Conservation (phyloP, 2,329 filamentous ascomycete genomes). For the Exophiala mesophila region DNA sequence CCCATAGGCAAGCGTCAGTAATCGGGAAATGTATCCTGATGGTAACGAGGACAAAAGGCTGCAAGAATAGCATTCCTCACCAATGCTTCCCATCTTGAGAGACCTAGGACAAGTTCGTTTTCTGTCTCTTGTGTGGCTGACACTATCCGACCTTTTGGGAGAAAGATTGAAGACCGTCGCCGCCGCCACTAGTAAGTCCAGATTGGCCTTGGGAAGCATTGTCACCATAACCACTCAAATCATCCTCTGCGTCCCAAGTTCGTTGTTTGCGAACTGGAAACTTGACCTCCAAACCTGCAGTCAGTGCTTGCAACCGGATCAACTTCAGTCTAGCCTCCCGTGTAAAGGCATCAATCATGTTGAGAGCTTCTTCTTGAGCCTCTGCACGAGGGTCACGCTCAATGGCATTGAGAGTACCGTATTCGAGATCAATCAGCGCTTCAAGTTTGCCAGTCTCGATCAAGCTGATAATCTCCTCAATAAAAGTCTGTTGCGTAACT, state of each 20-base stretch:
- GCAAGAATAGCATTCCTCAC: no score
- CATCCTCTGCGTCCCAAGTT: conserved; percentile 14
- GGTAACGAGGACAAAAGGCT: no score
- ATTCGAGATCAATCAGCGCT: conserved; percentile 79
- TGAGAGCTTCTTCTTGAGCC: conserved; percentile 66
- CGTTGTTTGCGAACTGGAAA: conserved; percentile 24
- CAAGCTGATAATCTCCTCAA: conserved; percentile 67
- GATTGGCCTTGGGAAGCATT: neutral
- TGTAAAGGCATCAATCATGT: conserved; percentile 66
- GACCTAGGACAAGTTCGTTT: neutral
- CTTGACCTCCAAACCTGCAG: conserved; percentile 69
- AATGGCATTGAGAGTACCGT: conserved; percentile 70
- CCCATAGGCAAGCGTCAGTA: no score
- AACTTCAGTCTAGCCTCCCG: conserved; percentile 70
- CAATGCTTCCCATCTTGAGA: no score
- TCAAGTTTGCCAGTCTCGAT: conserved; percentile 68
- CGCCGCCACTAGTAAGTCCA: conserved; percentile 5
- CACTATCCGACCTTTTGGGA: conserved; percentile 16
- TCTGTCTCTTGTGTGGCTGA: conserved; percentile 8
- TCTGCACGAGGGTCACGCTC: conserved; percentile 60
- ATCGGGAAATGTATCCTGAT: no score
- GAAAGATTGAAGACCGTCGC: conserved; percentile 1
- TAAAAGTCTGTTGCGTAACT: conserved; percentile 27
- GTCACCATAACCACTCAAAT: neutral
- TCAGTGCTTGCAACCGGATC: conserved; percentile 68